Conservation (phyloP, 164 flowering plant genomes). For the Kingdonia uniflora region DNA sequence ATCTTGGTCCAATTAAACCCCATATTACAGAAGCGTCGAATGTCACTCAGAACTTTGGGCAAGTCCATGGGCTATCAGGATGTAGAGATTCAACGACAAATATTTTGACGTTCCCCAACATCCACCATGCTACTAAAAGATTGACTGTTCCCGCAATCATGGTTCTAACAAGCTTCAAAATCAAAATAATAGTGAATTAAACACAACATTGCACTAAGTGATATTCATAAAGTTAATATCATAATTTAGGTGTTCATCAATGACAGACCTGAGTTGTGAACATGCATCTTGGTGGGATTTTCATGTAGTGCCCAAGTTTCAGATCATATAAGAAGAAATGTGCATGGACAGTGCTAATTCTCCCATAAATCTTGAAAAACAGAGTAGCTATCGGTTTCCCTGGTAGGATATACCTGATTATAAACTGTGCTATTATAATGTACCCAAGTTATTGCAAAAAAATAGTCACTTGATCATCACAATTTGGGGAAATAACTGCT, state of each 20-base stretch:
- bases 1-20: slow-evolving; percentile 79
- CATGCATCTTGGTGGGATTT: slow-evolving; percentile 86
- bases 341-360: slow-evolving; percentile 88
- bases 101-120: slow-evolving; percentile 61
- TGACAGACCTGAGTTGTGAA: too few relatives aligned
- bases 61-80: too few relatives aligned
- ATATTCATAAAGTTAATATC: neutral
- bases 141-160: too few relatives aligned
- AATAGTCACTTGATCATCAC: neutral
- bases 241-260: too few relatives aligned
- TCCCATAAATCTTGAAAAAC: slow-evolving; percentile 89
- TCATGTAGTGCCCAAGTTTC: slow-evolving; percentile 97
- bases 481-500: too few relatives aligned
- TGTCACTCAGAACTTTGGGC: slow-evolving; percentile 73
- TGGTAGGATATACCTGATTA: slow-evolving; percentile 68
- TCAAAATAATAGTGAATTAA: too few relatives aligned
- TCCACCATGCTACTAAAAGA: too few relatives aligned
- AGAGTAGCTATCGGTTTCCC: slow-evolving; percentile 91
- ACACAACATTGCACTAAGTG: slow-evolving; percentile 26
- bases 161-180: too few relatives aligned
- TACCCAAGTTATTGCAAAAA: slow-evolving; percentile 96
- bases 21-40: slow-evolving; percentile 96
- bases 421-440: slow-evolving; percentile 88
- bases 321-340: slow-evolving; percentile 83
- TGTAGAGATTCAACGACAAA: slow-evolving; percentile 70